Base-by-base conservation (phyloP, 139 green algal genomes). In the Mesotaenium endlicherianum region DNA sequence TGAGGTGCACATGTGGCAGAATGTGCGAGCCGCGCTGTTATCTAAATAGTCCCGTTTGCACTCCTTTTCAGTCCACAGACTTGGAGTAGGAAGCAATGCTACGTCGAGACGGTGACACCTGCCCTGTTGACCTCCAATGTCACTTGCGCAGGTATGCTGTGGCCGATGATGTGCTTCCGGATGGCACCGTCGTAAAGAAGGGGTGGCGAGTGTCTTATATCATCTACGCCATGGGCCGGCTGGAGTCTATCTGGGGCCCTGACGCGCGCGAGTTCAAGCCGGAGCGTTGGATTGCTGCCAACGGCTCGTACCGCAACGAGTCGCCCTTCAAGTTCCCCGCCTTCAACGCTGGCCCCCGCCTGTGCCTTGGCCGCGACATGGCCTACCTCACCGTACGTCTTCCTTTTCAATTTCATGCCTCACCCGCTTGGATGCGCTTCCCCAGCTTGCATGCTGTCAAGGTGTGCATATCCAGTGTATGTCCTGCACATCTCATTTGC, bases 361-460 rank as follows among this genome's bases (percentile, higher is more conserved):
- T 86, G 50, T 86, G 80, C 71, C 80, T 86, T 3, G 80, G 80
- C 55, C 53, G 55, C 2, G 80, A 86, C 68, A 72, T 86, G 68
- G 80, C 80, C n/a, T 81, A 81, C 31, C 17, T 86, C 2, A 14
- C 81, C 34, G 68, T 77, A 20, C 45, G 58, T 39, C 8, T 11
- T 26, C 8, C 47, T 11, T 8, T 11, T 57, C 47, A 57, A 8
- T 11, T 57, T 8, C 8, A 8, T 26, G 47, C 47, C 47, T 11
- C 47, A 26, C 11, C 47, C 11, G 47, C 8, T 57, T n/a, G n/a
- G n/a, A n/a, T n/a, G n/a, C n/a, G n/a, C n/a, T n/a, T n/a, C n/a
- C n/a, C n/a, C n/a, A n/a, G n/a, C n/a, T n/a, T n/a, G n/a, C n/a
- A n/a, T n/a, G n/a, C n/a, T n/a, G n/a, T n/a, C n/a, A n/a, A n/a